Conservation (phyloP, 805 yeast genomes). For the Metschnikowia hibisci region DNA sequence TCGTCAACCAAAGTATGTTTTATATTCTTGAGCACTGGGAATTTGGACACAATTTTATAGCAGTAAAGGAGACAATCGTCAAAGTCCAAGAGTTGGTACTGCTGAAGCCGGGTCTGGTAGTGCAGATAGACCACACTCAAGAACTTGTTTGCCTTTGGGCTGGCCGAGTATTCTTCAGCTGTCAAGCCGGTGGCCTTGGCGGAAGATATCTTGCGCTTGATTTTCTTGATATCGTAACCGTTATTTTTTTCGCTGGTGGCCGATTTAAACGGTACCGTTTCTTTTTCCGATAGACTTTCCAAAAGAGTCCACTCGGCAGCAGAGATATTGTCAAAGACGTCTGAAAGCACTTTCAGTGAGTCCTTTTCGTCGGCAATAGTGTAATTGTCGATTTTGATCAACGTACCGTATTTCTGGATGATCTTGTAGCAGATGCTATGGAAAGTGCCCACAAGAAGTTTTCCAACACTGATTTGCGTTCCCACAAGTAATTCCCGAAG, state of each 20-base stretch:
- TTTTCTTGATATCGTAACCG: constrained; percentile 39
- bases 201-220: constrained; percentile 47
- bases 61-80: constrained; percentile 73
- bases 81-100: constrained; percentile 59
- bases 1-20: constrained; percentile 86
- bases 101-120: constrained; percentile 49
- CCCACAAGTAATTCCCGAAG: constrained; percentile 35
- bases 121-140: constrained; percentile 39
- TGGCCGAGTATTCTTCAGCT: constrained; percentile 37
- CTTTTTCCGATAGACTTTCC: constrained; percentile 15
- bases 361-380: constrained; percentile 68
- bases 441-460: constrained; percentile 78
- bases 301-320: constrained; percentile 17
- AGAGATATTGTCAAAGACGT: constrained; percentile 30
- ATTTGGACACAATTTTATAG: constrained; percentile 43
- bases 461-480: constrained; percentile 34
- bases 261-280: constrained; percentile 12
- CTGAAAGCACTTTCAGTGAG: constrained; percentile 42
- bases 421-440: constrained; percentile 75
- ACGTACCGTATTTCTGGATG: constrained; percentile 51
- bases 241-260: constrained; percentile 17
- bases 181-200: constrained; percentile 51
- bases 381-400: constrained; percentile 42
- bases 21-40: constrained; percentile 46
- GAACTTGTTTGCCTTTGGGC: constrained; percentile 12